These are phyloP conservation scores for Alopecurus myosuroides DNA, from an alignment of 176 grass and related monocot species.

Conservation along the genomic window DNA sequence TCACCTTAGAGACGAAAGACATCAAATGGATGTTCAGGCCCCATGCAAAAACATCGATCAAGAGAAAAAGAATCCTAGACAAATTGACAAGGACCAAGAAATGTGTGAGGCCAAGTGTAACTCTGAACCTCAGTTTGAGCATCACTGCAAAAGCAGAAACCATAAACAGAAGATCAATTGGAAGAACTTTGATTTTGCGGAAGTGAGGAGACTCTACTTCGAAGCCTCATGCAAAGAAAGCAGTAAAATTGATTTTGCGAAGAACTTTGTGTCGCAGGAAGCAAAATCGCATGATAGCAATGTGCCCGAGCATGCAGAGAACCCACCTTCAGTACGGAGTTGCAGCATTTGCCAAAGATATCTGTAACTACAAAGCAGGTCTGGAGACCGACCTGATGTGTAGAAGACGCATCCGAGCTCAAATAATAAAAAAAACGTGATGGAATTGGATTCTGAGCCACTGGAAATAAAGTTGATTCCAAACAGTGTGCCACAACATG, in stretches of 20 bases:
- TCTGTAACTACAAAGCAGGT: neutral
- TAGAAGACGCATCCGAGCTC: neutral
- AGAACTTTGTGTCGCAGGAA: neutral
- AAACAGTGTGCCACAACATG: neutral
- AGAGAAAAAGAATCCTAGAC: neutral
- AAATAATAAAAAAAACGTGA: neutral
- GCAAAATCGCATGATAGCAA: neutral
- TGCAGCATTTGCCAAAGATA: conserved; percentile 25
- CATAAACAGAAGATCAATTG: no score
- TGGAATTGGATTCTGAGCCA: neutral
- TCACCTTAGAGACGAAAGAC: neutral
- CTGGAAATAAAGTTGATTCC: neutral
- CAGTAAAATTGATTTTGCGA: neutral
- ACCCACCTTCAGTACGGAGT: neutral
- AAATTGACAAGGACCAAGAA: no score
- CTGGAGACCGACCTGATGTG: neutral
- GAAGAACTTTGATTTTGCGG: no score
- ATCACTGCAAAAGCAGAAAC: no score
- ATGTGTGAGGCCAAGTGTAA: no score
- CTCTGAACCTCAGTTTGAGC: no score
- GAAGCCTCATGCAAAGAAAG: conserved; percentile 7
- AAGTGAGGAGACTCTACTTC: neutral
- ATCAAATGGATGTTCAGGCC: neutral
- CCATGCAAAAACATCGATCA: neutral
- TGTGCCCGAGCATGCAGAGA: neutral